These are phyloP conservation scores for Cutaneotrichosporon spelunceum DNA, from an alignment of 1,284 basidiomycete genomes.

Conservation along the genomic window DNA sequence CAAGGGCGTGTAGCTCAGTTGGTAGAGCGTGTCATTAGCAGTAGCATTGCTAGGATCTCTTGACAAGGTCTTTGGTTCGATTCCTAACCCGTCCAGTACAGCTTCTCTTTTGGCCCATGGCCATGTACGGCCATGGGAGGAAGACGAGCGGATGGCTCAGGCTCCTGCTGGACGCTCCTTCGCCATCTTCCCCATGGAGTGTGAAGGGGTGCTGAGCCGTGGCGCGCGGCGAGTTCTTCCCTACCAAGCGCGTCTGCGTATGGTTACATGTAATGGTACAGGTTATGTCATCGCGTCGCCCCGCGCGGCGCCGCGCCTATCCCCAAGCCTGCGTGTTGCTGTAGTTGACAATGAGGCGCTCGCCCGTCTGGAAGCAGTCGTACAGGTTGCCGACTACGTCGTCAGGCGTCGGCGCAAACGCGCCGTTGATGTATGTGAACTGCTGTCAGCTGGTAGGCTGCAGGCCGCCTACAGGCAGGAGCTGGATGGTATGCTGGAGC, in stretches of 20 bases:
- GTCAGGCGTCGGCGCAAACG: constrained; percentile 90
- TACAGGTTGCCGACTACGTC: constrained; percentile 78
- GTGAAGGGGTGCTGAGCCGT: too few relatives aligned
- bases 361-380: constrained; percentile 91
- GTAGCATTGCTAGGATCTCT: background rate
- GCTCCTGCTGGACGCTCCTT: too few relatives aligned
- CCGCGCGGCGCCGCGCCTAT: constrained; percentile 19
- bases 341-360: constrained; percentile 92
- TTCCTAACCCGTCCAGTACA: background rate
- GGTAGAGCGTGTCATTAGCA: constrained; percentile 1
- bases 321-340: constrained; percentile 48
- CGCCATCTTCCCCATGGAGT: too few relatives aligned
- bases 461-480: background rate
- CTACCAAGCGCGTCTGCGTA: background rate
- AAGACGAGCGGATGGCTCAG: too few relatives aligned
- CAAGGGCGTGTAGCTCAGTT: constrained; percentile 1
- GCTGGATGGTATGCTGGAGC: background rate
- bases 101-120: background rate
- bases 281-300: background rate
- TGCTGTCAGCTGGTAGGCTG: constrained; percentile 43
- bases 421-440: constrained; percentile 99
- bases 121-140: background rate
- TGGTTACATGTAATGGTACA: background rate
- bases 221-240: too few relatives aligned
- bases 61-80: constrained; percentile 1